phyloP scores from a whole-genome alignment of 2,329 filamentous ascomycete genomes.

The Intubia oerlemansii region DNA sequence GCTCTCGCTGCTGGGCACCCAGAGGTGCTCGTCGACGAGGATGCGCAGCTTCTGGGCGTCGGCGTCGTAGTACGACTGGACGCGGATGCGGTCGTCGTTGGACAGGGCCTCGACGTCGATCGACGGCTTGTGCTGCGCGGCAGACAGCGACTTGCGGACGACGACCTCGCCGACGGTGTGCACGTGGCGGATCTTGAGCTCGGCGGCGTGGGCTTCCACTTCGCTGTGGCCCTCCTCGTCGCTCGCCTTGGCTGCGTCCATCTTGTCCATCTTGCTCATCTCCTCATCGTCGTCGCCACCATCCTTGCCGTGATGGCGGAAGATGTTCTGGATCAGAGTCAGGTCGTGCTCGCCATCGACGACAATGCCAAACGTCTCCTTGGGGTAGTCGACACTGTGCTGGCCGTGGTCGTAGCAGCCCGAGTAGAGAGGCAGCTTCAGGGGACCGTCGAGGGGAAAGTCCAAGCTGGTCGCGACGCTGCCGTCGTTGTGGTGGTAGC shows the following conservation, averaged over 20 bases:
- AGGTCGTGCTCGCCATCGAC: constrained; percentile 17
- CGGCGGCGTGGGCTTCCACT: too few relatives aligned
- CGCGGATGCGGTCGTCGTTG: constrained; percentile 20
- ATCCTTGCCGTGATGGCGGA: too few relatives aligned
- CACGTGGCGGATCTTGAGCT: constrained; percentile 14
- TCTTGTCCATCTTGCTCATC: constrained; percentile 5
- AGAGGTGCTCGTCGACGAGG: constrained; percentile 4
- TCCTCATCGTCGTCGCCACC: too few relatives aligned
- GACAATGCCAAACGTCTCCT: constrained; percentile 11
- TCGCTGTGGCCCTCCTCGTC: constrained; percentile 1
- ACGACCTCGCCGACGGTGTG: constrained; percentile 23
- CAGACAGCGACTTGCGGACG: constrained; percentile 17
- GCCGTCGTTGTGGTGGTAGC: too few relatives aligned
- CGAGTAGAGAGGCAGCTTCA: constrained; percentile 1
- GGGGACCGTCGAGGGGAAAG: constrained; percentile 4
- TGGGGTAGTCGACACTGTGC: neutral
- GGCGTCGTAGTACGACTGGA: constrained; percentile 15
- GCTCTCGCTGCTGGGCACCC: too few relatives aligned
- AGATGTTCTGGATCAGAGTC: constrained; percentile 17
- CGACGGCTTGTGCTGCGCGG: constrained; percentile 9
- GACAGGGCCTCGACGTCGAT: constrained; percentile 22
- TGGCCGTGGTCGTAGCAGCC: neutral
- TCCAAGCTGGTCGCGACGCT: too few relatives aligned
- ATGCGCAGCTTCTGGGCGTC: constrained; percentile 12
- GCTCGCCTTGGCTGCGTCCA: neutral